Conservation (phyloP, 139 green algal genomes). For the Chlorella sp. region DNA sequence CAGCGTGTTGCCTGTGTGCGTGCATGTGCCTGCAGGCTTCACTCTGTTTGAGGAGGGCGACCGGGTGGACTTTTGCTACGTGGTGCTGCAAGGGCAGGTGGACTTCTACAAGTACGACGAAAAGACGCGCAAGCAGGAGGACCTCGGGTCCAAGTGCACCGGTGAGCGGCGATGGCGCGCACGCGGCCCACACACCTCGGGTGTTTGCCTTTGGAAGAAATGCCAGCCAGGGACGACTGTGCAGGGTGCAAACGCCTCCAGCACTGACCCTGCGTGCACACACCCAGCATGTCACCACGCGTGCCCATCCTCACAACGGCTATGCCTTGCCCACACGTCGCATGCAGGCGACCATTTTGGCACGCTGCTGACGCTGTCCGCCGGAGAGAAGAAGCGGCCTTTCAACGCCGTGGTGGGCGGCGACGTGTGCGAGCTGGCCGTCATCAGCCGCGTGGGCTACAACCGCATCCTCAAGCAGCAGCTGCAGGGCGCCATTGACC, state of each 20-base stretch:
- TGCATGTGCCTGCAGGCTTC: slow-evolving; percentile 8
- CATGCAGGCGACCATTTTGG: slow-evolving; percentile 35
- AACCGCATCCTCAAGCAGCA: slow-evolving; percentile 25
- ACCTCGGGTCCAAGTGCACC: slow-evolving; percentile 10
- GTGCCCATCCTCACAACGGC: too few species aligned
- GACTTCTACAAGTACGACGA: slow-evolving; percentile 1
- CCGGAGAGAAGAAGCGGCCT: slow-evolving; percentile 17
- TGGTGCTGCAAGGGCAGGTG: slow-evolving; percentile 21
- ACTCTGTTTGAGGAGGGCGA: slow-evolving; percentile 30
- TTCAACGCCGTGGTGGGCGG: slow-evolving; percentile 12
- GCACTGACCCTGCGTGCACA: too few species aligned
- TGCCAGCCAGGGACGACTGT: too few species aligned
- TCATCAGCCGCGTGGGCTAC: slow-evolving; percentile 27
- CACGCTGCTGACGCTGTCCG: slow-evolving; percentile 12
- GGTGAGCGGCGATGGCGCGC: too few species aligned
- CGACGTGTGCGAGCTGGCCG: slow-evolving; percentile 18
- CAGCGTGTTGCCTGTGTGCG: too few species aligned
- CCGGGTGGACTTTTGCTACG: slow-evolving; percentile 31
- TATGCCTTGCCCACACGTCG: too few species aligned
- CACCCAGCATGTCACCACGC: too few species aligned
- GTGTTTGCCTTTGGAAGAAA: too few species aligned
- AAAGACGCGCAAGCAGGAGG: background rate
- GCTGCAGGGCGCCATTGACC: slow-evolving; percentile 9
- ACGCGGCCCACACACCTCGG: too few species aligned
- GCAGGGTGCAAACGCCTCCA: too few species aligned